phyloP scores from a whole-genome alignment of 208 protist genomes.

The Sergeia podlipaevii region DNA sequence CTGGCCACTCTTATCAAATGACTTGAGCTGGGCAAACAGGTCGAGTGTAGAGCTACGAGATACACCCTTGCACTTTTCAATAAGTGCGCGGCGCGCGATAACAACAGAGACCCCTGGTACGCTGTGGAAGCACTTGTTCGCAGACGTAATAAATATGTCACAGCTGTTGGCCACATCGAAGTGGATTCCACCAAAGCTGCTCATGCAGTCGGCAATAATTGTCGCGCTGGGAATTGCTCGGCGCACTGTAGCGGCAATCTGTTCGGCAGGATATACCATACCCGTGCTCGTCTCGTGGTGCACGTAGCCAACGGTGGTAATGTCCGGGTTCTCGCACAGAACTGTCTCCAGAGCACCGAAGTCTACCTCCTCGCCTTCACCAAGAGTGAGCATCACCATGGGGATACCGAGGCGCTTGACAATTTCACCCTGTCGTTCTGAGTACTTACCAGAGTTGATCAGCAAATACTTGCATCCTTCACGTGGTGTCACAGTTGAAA shows the following conservation, averaged over 20 bases:
- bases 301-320: conserved; percentile 76
- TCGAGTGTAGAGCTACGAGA: conserved; percentile 62
- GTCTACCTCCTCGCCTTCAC: conserved; percentile 63
- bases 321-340: conserved; percentile 43
- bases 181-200: conserved; percentile 75
- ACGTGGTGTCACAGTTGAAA: conserved; percentile 58
- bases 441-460: conserved; percentile 83
- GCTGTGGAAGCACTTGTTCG: conserved; percentile 91
- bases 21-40: conserved; percentile 49
- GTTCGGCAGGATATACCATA: conserved; percentile 80
- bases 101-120: conserved; percentile 83
- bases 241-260: conserved; percentile 50
- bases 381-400: conserved; percentile 37
- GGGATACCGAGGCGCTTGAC: conserved; percentile 52
- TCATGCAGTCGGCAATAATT: conserved; percentile 87
- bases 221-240: conserved; percentile 37
- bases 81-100: conserved; percentile 34
- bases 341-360: conserved; percentile 34
- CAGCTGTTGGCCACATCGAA: conserved; percentile 49
- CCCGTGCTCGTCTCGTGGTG: conserved; percentile 90
- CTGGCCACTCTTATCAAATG: conserved; percentile 70
- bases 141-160: conserved; percentile 67
- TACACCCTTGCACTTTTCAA: conserved; percentile 49
- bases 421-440: conserved; percentile 67
- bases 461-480: conserved; percentile 67